These are phyloP conservation scores for Geranium brycei DNA, from an alignment of 345 rosid genomes.

Conservation along the genomic window DNA sequence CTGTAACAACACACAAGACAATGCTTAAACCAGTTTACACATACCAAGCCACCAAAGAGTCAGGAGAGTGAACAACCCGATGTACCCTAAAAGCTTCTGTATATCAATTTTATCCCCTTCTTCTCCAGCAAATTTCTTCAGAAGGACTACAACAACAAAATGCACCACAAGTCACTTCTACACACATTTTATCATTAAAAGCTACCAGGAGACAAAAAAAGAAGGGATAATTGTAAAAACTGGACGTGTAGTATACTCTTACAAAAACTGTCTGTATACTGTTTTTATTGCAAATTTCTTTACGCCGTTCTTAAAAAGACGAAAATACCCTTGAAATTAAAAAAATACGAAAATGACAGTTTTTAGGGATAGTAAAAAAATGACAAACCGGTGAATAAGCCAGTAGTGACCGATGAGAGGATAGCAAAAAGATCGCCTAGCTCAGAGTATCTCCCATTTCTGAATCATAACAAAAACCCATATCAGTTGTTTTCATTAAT, in stretches of 20 bases:
- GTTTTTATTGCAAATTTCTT: no score
- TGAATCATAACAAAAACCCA: background rate
- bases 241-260: no score
- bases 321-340: no score
- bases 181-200: no score
- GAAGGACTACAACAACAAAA: conserved; percentile 22
- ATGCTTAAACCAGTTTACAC: background rate
- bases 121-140: conserved; percentile 30
- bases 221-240: background rate
- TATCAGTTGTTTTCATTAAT: background rate
- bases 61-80: conserved; percentile 26
- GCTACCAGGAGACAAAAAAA: background rate
- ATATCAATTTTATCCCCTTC: conserved; percentile 32
- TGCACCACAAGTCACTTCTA: background rate
- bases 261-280: no score
- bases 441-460: conserved; percentile 21
- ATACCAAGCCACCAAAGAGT: conserved; percentile 40
- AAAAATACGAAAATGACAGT: background rate
- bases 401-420: conserved; percentile 30
- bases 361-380: background rate
- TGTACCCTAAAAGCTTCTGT: conserved; percentile 34
- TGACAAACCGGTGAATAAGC: conserved; percentile 29
- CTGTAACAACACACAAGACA: background rate
- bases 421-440: conserved; percentile 29
- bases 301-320: no score